A percentile compares a stretch with the other conserved stretches of the same genome.
Conservation (phyloP, 176 grass and related monocot genomes). For the Miscanthus lutarioriparius region DNA sequence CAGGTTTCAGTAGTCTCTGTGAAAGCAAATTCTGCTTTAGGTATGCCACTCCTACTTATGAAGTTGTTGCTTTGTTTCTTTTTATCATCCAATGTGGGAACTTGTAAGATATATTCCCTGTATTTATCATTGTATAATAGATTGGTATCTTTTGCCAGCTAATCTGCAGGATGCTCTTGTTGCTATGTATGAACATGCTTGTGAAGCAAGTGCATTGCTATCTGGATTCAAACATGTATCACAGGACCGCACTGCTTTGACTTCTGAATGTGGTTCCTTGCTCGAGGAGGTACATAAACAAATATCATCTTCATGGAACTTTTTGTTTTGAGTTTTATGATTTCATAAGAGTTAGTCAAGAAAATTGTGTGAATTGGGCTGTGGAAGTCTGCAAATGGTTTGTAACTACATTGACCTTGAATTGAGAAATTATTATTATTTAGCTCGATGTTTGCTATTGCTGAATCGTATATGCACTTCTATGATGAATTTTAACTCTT, state of each 20-base stretch:
- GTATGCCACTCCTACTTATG: constrained; percentile 46
- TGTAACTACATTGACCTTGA: background rate
- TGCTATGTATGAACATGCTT: constrained; percentile 58
- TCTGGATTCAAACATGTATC: constrained; percentile 84
- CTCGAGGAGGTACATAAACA: constrained; percentile 84
- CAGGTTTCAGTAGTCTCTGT: constrained; percentile 69
- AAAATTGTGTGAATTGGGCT: constrained; percentile 17
- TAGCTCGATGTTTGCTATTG: constrained; percentile 1
- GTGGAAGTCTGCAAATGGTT: constrained; percentile 27
- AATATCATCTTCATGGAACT: constrained; percentile 24
- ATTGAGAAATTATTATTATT: constrained; percentile 29
- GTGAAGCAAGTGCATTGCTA: constrained; percentile 62
- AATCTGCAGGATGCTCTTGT: constrained; percentile 78
- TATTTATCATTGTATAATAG: constrained; percentile 30
- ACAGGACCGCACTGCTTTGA: constrained; percentile 84
- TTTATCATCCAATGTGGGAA: constrained; percentile 25
- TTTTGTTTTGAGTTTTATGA: background rate
- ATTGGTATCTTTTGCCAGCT: constrained; percentile 57
- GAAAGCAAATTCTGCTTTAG: constrained; percentile 79
- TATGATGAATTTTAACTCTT: constrained; percentile 25
- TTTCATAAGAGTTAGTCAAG: constrained; percentile 19
- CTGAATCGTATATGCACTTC: constrained; percentile 20
- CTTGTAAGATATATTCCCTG: constrained; percentile 12
- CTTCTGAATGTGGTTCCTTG: constrained; percentile 93
- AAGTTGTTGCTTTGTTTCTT: constrained; percentile 5